phyloP scores from a whole-genome alignment of 2,329 filamentous ascomycete species.

The Colletotrichum neosansevieriae region DNA sequence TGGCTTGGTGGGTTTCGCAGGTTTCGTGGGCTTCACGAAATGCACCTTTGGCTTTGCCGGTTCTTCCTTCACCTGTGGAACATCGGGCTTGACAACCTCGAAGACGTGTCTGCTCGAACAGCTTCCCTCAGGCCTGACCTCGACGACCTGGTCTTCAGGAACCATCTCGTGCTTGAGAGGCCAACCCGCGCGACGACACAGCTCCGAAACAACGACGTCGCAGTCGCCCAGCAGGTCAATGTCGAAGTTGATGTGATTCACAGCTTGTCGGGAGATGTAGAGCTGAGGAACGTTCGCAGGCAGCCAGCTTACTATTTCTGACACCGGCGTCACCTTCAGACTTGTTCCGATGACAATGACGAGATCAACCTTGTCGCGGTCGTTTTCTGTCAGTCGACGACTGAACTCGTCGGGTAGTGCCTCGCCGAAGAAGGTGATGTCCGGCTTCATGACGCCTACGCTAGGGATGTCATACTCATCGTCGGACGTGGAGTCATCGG shows the following conservation, averaged over 20 bases:
- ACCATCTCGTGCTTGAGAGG: conserved; percentile 85
- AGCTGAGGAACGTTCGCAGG: conserved; percentile 87
- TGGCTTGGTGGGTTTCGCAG: conserved; percentile 12
- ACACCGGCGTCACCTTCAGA: conserved; percentile 94
- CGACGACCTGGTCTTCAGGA: conserved; percentile 71
- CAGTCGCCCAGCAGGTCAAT: conserved; percentile 97
- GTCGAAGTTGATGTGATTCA: conserved; percentile 93
- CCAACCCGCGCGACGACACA: conserved; percentile 87
- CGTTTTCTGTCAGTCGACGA: conserved; percentile 81
- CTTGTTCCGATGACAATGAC: conserved; percentile 97
- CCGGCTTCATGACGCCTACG: conserved; percentile 91
- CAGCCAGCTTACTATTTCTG: conserved; percentile 86
- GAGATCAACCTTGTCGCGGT: conserved; percentile 84
- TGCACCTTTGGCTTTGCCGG: background rate
- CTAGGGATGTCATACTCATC: conserved; percentile 68
- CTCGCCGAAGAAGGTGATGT: conserved; percentile 98
- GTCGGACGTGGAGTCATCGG: conserved; percentile 56
- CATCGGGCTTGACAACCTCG: conserved; percentile 42
- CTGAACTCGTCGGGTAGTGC: conserved; percentile 87
- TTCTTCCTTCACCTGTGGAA: background rate
- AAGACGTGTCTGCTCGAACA: conserved; percentile 56
- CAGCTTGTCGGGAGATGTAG: conserved; percentile 87
- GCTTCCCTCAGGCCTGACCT: conserved; percentile 64
- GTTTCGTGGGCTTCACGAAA: conserved; percentile 27
- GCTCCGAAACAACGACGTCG: conserved; percentile 88